Evolutionary conservation across 192 early-diverging fungal species (phyloP).

Genomic region (Radiomyces spectabilis): DNA sequence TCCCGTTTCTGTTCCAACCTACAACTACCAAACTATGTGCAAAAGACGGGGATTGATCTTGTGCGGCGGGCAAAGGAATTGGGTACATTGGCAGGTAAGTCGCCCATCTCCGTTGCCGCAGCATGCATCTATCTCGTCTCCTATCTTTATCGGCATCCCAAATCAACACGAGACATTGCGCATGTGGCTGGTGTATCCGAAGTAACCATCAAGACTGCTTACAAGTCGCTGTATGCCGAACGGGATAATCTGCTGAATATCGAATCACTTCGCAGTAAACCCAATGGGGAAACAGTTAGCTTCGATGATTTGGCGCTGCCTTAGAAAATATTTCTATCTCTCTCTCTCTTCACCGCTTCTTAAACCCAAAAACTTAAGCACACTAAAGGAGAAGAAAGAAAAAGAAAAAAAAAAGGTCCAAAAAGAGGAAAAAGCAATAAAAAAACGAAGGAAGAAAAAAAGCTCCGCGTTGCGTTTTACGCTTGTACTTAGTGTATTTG

Average conservation of each 20-base stretch:
- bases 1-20: constrained; percentile 77
- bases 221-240: constrained; percentile 59
- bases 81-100: constrained; percentile 85
- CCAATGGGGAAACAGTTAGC: constrained; percentile 20
- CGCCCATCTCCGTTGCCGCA: constrained; percentile 86
- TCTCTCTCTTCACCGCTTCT: neutral
- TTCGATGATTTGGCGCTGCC: constrained; percentile 36
- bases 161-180: constrained; percentile 72
- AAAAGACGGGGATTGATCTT: constrained; percentile 64
- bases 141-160: constrained; percentile 58
- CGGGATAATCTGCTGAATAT: constrained; percentile 45
- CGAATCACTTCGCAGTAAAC: constrained; percentile 30
- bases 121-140: constrained; percentile 86
- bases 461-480: neutral
- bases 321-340: constrained; percentile 1
- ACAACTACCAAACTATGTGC: constrained; percentile 56
- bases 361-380: too few species aligned
- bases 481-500: neutral
- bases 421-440: neutral
- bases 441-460: neutral
- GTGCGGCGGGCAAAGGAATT: constrained; percentile 64
- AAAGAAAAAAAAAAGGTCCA: neutral
- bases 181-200: constrained; percentile 87
- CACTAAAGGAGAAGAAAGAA: neutral
- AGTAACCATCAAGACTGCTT: constrained; percentile 85